Evolutionary conservation across 306 rosid genomes (phyloP).

Genomic region (Purshia tridentata): DNA sequence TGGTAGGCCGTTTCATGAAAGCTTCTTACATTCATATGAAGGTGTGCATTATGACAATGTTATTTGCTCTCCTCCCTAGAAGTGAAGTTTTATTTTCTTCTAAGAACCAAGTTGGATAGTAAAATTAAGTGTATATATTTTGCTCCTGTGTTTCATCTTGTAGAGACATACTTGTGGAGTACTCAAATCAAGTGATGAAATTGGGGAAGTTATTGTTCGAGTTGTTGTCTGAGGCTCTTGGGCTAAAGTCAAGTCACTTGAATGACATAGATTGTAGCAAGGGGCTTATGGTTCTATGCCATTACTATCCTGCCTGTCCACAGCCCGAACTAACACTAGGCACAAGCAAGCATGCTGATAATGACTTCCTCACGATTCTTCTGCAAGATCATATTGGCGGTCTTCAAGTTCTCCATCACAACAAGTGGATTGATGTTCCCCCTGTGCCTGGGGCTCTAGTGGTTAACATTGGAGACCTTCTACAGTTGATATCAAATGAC

Average conservation of each 20-base stretch:
- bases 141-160: not conserved
- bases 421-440: slow-evolving; percentile 8
- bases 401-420: slow-evolving; percentile 39
- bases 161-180: slow-evolving; percentile 24
- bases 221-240: slow-evolving; percentile 23
- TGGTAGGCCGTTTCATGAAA: too few species aligned
- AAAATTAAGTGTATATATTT: not conserved
- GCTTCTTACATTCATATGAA: too few species aligned
- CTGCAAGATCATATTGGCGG: slow-evolving; percentile 55
- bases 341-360: slow-evolving; percentile 31
- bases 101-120: not conserved
- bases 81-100: not conserved
- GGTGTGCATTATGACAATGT: too few species aligned
- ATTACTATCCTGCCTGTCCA: slow-evolving; percentile 31
- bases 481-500: slow-evolving; percentile 40
- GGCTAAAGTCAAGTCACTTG: slow-evolving; percentile 8
- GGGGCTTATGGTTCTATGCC: slow-evolving; percentile 13
- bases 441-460: slow-evolving; percentile 14
- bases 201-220: slow-evolving; percentile 31
- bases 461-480: slow-evolving; percentile 24
- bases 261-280: slow-evolving; percentile 17
- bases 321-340: slow-evolving; percentile 27
- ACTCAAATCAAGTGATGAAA: slow-evolving; percentile 31
- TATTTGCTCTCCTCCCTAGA: too few species aligned
- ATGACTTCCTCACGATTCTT: slow-evolving; percentile 44